A percentile compares a stretch with the other conserved stretches of the same genome.
These are phyloP conservation scores for Neonectria ditissima DNA, from an alignment of 2,329 filamentous ascomycete species.

Conservation along the genomic window DNA sequence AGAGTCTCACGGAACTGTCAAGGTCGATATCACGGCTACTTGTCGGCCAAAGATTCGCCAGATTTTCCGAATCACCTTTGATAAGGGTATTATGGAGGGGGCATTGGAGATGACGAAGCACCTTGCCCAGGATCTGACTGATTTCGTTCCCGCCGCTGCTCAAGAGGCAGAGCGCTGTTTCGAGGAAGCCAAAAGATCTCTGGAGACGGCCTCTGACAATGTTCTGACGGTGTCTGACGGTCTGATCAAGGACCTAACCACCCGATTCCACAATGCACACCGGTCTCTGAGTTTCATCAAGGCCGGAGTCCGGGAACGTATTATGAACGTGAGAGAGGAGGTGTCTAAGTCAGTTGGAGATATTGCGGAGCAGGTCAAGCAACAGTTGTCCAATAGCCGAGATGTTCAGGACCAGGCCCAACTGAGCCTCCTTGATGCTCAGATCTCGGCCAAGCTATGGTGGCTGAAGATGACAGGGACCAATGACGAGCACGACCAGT, in stretches of 20 bases:
- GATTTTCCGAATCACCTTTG: constrained; percentile 71
- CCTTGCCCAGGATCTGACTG: constrained; percentile 56
- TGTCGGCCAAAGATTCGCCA: constrained; percentile 71
- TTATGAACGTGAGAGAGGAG: constrained; percentile 32
- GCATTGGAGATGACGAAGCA: constrained; percentile 58
- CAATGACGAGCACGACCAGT: constrained; percentile 58
- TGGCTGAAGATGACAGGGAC: constrained; percentile 68
- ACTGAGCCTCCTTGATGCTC: constrained; percentile 63
- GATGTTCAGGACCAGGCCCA: constrained; percentile 56
- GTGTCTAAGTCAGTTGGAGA: constrained; percentile 35
- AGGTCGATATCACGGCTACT: constrained; percentile 68
- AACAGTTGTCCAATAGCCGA: constrained; percentile 37
- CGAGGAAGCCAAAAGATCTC: constrained; percentile 50
- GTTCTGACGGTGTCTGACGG: constrained; percentile 46
- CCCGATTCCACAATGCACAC: constrained; percentile 38
- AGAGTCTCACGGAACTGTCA: constrained; percentile 69
- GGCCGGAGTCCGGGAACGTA: constrained; percentile 31
- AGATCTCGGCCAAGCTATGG: constrained; percentile 67
- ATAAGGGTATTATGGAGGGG: constrained; percentile 59
- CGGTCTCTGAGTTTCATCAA: constrained; percentile 40
- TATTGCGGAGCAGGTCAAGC: constrained; percentile 32
- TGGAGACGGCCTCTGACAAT: constrained; percentile 48
- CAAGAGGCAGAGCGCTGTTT: constrained; percentile 54
- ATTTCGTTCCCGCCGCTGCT: constrained; percentile 54
- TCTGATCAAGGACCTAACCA: constrained; percentile 39